Base-by-base conservation (phyloP, 2,329 filamentous ascomycete species). In the Tolypocladium inflatum region DNA sequence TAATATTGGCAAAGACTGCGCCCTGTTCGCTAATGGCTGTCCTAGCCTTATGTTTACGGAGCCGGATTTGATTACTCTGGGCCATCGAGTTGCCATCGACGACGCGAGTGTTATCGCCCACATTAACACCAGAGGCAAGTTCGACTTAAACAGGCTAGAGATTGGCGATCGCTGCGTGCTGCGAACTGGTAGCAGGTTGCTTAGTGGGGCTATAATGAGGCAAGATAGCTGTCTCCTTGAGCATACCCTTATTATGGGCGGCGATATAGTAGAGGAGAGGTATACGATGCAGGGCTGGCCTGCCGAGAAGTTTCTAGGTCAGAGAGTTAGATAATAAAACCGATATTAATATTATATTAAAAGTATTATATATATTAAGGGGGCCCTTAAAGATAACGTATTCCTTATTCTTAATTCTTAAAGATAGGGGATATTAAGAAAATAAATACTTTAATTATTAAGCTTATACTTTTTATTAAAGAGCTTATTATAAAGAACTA, bases 191-290 rank as follows among this genome's bases (percentile, higher is more conserved):
- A 80, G 76, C 50, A 70, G 81, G 38, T 66, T 84, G 57, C 71
- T 84, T 55, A 78, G 75, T 43, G 81, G 80, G 13, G 80, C 80
- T 4, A 73, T 65, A 23, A 83, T 83, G 80, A 76, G 75, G 57
- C 68, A 74, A 3, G 80, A 82, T 63, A 75, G 76, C 23, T 80
- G 79, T 62, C 67, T 84, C 41, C 65, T 84, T 41, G 81, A 84
- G 68, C 81, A 84, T 61, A 84, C 81, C 0, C 71, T 84, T 4
- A 73, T 84, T 48, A 79, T 84, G 74, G 76, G 77, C 2, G 81
- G 81, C 5, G 80, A 84, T 65, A 71, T 80, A 45, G 80, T 83
- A 0, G 79, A 79, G 54, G 74, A 75, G 57, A 75, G 73, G 0
- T 69, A 66, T 57, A 79, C 78, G 2, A 77, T 80, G 69, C 81